These are phyloP conservation scores for Diutina rugosa DNA, from an alignment of 1,139 yeast genomes.

Conservation along the genomic window DNA sequence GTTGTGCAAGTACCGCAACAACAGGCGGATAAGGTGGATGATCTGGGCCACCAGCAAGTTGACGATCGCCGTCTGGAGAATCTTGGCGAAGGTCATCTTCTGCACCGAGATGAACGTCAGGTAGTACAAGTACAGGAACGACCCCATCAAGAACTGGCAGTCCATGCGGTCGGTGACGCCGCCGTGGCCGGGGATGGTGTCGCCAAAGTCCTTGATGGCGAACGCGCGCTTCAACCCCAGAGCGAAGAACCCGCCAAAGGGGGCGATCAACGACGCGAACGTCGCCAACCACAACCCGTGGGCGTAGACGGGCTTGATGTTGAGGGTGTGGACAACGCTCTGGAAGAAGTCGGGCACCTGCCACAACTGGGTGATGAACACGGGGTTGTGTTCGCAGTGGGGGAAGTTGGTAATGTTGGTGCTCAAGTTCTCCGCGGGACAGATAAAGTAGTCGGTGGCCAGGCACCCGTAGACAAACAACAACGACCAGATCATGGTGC, in stretches of 20 bases:
- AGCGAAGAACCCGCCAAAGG: constrained; percentile 97
- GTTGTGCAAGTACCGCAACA: constrained; percentile 51
- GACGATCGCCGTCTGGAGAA: constrained; percentile 65
- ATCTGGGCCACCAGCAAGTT: constrained; percentile 61
- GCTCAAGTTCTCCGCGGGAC: constrained; percentile 68
- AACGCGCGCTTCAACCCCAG: constrained; percentile 96
- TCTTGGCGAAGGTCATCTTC: constrained; percentile 57
- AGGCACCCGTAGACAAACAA: constrained; percentile 52
- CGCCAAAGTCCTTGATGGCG: constrained; percentile 86
- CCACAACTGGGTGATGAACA: constrained; percentile 68
- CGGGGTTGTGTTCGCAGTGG: constrained; percentile 76
- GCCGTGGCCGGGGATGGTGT: constrained; percentile 95
- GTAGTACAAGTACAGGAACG: constrained; percentile 81
- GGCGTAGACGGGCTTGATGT: constrained; percentile 76
- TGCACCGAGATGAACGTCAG: constrained; percentile 79
- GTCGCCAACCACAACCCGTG: constrained; percentile 81
- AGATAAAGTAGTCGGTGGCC: constrained; percentile 63
- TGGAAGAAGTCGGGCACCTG: constrained; percentile 61
- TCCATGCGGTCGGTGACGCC: constrained; percentile 97
- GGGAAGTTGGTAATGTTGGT: constrained; percentile 35
- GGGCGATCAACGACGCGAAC: constrained; percentile 94
- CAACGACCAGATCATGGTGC: constrained; percentile 70
- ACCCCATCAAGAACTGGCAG: constrained; percentile 97
- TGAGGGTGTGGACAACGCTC: constrained; percentile 30
- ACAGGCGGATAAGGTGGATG: constrained; percentile 43